A percentile compares a stretch with the other conserved stretches of the same genome.
These are phyloP conservation scores for Fusarium sterilihyphosum DNA, from an alignment of 2,329 filamentous ascomycete species.

Conservation along the genomic window DNA sequence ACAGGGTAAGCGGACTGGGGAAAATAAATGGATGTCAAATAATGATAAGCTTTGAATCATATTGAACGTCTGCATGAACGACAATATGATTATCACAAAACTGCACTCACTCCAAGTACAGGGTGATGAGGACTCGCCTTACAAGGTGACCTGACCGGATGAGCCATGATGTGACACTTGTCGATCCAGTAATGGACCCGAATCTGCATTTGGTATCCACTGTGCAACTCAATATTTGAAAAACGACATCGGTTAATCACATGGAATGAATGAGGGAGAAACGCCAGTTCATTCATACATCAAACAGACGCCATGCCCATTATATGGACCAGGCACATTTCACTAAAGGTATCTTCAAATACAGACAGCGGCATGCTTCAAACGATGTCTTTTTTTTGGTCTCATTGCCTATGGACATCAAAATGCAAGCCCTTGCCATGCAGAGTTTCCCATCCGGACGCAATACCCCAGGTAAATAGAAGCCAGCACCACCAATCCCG, in stretches of 20 bases:
- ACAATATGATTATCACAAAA: background rate
- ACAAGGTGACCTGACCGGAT: no score
- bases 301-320: conserved; percentile 1
- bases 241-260: background rate
- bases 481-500: conserved; percentile 47
- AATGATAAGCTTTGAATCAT: background rate
- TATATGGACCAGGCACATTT: conserved; percentile 19
- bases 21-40: background rate
- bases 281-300: conserved; percentile 16
- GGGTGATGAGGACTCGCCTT: background rate
- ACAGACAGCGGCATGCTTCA: conserved; percentile 37
- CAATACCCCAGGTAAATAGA: conserved; percentile 56
- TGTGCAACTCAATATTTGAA: background rate
- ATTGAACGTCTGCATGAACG: background rate
- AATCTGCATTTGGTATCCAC: background rate
- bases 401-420: conserved; percentile 54
- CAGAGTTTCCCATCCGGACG: conserved; percentile 56
- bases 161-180: background rate
- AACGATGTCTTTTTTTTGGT: conserved; percentile 50
- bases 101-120: background rate
- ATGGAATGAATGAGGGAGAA: background rate
- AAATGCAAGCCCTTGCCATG: conserved; percentile 56
- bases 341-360: conserved; percentile 38
- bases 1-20: background rate
- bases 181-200: background rate